Evolutionary conservation across 768 basidiomycete genomes (phyloP).

Genomic region (Mycena belliarum): DNA sequence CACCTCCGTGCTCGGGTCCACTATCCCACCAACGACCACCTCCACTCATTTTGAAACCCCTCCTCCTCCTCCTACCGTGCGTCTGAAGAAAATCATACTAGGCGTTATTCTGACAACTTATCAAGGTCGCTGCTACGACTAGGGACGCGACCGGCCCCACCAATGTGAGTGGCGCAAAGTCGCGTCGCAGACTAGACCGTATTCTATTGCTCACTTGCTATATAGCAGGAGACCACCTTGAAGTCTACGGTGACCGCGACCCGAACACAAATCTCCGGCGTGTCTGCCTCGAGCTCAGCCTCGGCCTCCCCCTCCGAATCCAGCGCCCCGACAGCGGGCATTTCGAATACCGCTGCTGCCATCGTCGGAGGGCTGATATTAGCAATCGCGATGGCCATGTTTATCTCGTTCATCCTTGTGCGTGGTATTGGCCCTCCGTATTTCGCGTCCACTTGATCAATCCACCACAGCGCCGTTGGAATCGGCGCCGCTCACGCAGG

Average conservation of each 20-base stretch:
- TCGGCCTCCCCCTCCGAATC: conserved; percentile 1
- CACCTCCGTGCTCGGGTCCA: background rate
- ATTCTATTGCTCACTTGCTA: too few species aligned
- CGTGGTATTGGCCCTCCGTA: background rate
- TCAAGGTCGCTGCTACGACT: background rate
- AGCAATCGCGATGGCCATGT: background rate
- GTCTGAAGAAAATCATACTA: background rate
- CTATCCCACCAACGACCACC: background rate
- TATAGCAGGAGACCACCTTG: too few species aligned
- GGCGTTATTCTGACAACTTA: background rate
- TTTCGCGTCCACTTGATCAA: background rate
- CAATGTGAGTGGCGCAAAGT: background rate
- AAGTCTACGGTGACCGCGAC: background rate
- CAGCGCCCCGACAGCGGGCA: background rate
- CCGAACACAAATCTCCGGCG: background rate
- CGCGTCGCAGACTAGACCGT: background rate
- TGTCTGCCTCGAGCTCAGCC: background rate
- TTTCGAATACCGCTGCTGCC: background rate
- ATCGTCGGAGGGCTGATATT: conserved; percentile 7
- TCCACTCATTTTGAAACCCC: background rate
- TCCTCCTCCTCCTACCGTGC: background rate
- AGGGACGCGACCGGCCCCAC: background rate
- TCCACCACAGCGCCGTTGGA: conserved; percentile 17
- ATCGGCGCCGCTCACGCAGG: conserved; percentile 3
- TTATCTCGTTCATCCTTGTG: conserved; percentile 19